Evolutionary conservation across 768 basidiomycete genomes (phyloP), one percentile per base, ranked within the genome.

Genomic region (Fomitopsis serialis): DNA sequence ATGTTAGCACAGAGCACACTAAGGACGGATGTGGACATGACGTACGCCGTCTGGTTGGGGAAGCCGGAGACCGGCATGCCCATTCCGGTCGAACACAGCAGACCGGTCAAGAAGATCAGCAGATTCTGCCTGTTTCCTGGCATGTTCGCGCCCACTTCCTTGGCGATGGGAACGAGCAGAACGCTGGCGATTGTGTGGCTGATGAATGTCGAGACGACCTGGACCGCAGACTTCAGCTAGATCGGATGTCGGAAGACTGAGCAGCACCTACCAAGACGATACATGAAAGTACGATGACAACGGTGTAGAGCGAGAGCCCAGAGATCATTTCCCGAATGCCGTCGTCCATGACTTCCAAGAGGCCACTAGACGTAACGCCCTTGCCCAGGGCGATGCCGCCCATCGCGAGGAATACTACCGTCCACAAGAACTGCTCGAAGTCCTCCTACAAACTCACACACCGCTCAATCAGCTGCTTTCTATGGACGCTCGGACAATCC

Each of bases 31-130:
- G 44, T 42, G 29, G 3, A 19, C n/a, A 37, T 34, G 13, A 81
- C 89, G 62, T 70, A 95, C 94, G 93, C 92, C 46, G 92, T 94
- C 72, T 97, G 92, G 68, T 98, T 97, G 0, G 96, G 96, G 76
- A 98, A 99, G n/a, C 97, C 97, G 56, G 92, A 94, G 36, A 98
- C 94, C 2, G 96, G 95, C 80, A 98, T 90, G 11, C 92, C 96
- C 97, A 99, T 99, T 1, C 96, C 97, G 5, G 92, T 76, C 2
- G 92, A 95, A 66, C 96, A 98, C 48, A 97, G 87, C 55, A 98
- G 74, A 13, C 82, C 93, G 32, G 94, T 97, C 60, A 94, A 80
- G 72, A 99, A 96, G 62, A 98, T 89, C 58, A 99, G 81, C 9
- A 98, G 72, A 60, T 92, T 87, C 42, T 80, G 74, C 58, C 87